These are phyloP conservation scores for Vanderwaltozyma polyspora DNA, from an alignment of 805 yeast species.

Conservation along the genomic window DNA sequence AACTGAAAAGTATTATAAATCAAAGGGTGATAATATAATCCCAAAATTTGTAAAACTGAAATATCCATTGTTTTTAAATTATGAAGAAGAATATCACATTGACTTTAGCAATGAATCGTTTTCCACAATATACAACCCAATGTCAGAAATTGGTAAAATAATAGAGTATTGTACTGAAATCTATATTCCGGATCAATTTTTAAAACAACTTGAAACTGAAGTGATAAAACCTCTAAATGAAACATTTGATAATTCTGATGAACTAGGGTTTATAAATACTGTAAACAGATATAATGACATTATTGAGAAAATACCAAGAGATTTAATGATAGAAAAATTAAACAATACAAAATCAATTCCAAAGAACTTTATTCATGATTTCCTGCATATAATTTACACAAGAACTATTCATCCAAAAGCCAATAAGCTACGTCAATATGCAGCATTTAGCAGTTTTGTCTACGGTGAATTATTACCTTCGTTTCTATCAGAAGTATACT, in stretches of 20 bases:
- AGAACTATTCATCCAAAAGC: conserved; percentile 72
- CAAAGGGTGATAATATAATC: neutral
- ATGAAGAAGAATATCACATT: conserved; percentile 18
- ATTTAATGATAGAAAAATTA: conserved; percentile 26
- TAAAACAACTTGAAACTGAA: conserved; percentile 3
- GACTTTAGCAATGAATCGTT: conserved; percentile 10
- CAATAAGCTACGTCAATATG: conserved; percentile 51
- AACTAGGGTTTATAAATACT: conserved; percentile 19
- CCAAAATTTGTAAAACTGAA: conserved; percentile 8
- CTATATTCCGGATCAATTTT: conserved; percentile 15
- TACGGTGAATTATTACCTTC: conserved; percentile 84
- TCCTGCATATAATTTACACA: conserved; percentile 61
- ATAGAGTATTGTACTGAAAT: conserved; percentile 19
- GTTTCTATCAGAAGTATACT: conserved; percentile 57
- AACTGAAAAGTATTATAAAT: conserved; percentile 6
- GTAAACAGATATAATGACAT: conserved; percentile 36
- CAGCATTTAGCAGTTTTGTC: conserved; percentile 81
- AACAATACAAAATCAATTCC: conserved; percentile 19
- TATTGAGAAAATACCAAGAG: conserved; percentile 28
- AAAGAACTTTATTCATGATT: conserved; percentile 39
- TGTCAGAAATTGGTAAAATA: conserved; percentile 25
- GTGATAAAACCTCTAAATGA: conserved; percentile 15
- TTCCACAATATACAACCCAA: conserved; percentile 18
- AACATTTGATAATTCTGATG: conserved; percentile 22
- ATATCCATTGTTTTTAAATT: conserved; percentile 15